Conservation (phyloP, 2,329 filamentous ascomycete species). For the Aspergillus pseudoterreus region DNA sequence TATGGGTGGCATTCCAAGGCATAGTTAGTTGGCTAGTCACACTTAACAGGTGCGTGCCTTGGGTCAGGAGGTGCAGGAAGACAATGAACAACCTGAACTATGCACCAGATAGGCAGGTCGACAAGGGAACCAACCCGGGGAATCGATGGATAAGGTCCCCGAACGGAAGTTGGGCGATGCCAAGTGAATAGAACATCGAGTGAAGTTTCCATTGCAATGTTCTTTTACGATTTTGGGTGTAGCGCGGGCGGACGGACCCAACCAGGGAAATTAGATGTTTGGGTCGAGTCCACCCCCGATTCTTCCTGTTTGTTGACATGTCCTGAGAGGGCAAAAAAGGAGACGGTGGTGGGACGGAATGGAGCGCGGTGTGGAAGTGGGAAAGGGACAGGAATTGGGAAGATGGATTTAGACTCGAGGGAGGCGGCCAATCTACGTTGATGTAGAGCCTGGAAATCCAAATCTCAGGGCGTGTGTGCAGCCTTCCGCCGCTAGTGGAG, state of each 20-base stretch:
- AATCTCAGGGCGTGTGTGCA: neutral
- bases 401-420: too few species aligned
- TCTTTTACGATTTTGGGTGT: neutral
- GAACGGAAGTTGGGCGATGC: constrained; percentile 1
- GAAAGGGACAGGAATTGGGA: neutral
- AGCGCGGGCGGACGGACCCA: neutral
- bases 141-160: constrained; percentile 3
- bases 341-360: neutral
- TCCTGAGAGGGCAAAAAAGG: neutral
- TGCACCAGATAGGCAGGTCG: too few species aligned
- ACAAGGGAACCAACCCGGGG: neutral
- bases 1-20: too few species aligned
- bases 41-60: too few species aligned
- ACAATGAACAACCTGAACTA: too few species aligned
- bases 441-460: neutral
- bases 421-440: neutral
- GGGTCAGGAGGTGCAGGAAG: too few species aligned
- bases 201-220: constrained; percentile 5
- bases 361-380: too few species aligned
- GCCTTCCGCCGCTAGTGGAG: constrained; percentile 4
- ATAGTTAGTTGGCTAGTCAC: too few species aligned
- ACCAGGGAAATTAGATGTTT: neutral
- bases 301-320: neutral
- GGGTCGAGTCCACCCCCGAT: neutral
- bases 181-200: constrained; percentile 6